Conservation (phyloP, 768 basidiomycete genomes). For the Suillus tomentosus region DNA sequence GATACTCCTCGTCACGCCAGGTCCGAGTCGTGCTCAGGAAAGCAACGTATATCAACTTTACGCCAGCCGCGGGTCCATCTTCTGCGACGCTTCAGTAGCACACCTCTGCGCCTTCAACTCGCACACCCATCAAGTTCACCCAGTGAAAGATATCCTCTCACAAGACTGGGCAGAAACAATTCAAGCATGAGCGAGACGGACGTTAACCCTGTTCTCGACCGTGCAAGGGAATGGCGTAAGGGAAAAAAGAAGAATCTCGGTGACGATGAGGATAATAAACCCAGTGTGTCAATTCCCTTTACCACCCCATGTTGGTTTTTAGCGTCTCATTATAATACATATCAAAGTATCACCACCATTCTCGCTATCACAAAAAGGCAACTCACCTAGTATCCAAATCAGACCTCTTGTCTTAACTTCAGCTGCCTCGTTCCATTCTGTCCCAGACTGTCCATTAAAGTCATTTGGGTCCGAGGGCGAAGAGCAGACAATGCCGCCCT, state of each 20-base stretch:
- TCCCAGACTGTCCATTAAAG: constrained; percentile 5
- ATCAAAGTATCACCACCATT: constrained; percentile 24
- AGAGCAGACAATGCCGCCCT: constrained; percentile 3
- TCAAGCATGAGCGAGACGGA: constrained; percentile 62
- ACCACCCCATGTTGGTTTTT: constrained; percentile 12
- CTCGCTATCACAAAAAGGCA: constrained; percentile 9
- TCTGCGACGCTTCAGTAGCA: constrained; percentile 53
- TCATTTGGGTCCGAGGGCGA: not conserved
- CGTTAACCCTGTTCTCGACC: constrained; percentile 45
- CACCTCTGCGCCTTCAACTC: constrained; percentile 61
- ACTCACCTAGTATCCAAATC: constrained; percentile 20
- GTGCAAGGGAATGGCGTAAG: constrained; percentile 45
- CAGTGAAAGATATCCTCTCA: constrained; percentile 30
- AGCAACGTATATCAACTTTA: constrained; percentile 14
- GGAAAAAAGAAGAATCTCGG: constrained; percentile 60
- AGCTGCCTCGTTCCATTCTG: constrained; percentile 10
- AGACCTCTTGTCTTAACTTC: constrained; percentile 24
- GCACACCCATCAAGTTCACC: constrained; percentile 48
- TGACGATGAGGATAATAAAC: constrained; percentile 55
- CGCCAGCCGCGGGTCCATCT: constrained; percentile 22
- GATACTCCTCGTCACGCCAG: constrained; percentile 22
- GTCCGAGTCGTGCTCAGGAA: constrained; percentile 16
- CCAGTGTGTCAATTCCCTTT: constrained; percentile 42
- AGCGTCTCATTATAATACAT: constrained; percentile 11
- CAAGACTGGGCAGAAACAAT: constrained; percentile 49